These are phyloP conservation scores for Fomes fomentarius DNA, from an alignment of 1,284 basidiomycete genomes.

Conservation along the genomic window DNA sequence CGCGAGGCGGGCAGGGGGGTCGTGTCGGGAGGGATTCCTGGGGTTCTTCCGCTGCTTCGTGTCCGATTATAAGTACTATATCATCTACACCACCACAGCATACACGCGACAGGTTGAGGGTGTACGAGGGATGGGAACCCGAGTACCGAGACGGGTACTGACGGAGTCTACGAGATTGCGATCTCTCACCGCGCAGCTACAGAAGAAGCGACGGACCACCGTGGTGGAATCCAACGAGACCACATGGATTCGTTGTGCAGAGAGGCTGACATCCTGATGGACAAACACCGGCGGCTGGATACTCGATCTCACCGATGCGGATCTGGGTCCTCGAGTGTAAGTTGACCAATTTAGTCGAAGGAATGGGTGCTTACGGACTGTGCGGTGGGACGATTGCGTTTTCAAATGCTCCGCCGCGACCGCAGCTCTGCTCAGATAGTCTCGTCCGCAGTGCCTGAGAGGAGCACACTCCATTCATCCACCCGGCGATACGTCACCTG, in stretches of 20 bases:
- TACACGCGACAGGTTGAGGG: not conserved
- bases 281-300: conserved; percentile 2
- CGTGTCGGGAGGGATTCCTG: conserved; percentile 3
- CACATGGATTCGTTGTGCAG: conserved; percentile 12
- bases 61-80: conserved; percentile 9
- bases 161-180: conserved; percentile 6
- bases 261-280: conserved; percentile 15
- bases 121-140: conserved; percentile 8
- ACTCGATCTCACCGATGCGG: conserved; percentile 9
- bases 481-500: too few species aligned
- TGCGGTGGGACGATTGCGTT: not conserved
- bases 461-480: too few species aligned
- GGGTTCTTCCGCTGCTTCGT: not conserved
- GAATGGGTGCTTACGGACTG: too few species aligned
- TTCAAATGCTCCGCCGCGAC: not conserved
- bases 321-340: conserved; percentile 4
- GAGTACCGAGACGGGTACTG: not conserved
- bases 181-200: conserved; percentile 5
- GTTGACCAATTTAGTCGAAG: not conserved
- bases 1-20: not conserved
- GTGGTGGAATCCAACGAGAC: not conserved
- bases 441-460: too few species aligned
- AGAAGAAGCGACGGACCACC: conserved; percentile 14
- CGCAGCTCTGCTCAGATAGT: not conserved
- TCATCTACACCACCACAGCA: not conserved